phyloP scores from a whole-genome alignment of 805 yeast species.

The Saccharomycopsis vini region DNA sequence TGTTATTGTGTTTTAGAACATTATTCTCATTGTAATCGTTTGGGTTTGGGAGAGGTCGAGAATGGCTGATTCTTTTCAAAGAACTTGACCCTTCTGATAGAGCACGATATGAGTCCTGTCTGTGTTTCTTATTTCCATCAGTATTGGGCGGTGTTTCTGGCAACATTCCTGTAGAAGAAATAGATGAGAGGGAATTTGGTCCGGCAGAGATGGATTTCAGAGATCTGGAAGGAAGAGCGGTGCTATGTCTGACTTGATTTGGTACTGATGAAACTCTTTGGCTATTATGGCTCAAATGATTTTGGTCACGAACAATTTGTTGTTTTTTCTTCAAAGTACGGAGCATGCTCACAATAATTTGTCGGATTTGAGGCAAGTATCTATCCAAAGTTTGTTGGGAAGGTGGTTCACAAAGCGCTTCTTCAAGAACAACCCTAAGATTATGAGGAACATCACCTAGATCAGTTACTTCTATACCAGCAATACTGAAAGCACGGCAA shows the following conservation, averaged over 20 bases:
- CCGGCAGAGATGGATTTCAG: no score
- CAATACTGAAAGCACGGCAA: slow-evolving; percentile 64
- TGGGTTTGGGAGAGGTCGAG: not conserved
- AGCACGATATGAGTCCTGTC: slow-evolving; percentile 13
- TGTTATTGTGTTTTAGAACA: not conserved
- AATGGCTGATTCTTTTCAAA: no score
- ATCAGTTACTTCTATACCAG: slow-evolving; percentile 75
- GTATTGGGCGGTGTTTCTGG: no score
- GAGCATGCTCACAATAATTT: slow-evolving; percentile 71
- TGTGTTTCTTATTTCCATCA: no score
- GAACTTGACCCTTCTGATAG: slow-evolving; percentile 10
- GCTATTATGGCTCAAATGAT: not conserved
- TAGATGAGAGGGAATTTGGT: no score
- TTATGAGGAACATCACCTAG: slow-evolving; percentile 86
- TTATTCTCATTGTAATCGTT: not conserved
- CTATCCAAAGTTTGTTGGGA: slow-evolving; percentile 73
- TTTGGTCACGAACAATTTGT: slow-evolving; percentile 40
- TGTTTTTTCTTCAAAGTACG: slow-evolving; percentile 79
- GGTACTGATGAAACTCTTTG: not conserved
- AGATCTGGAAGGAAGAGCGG: no score
- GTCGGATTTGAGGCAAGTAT: slow-evolving; percentile 77
- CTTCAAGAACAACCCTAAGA: slow-evolving; percentile 70
- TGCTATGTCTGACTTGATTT: no score
- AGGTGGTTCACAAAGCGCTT: slow-evolving; percentile 77
- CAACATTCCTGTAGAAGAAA: no score